These are phyloP conservation scores for Cryptosporidium muris DNA, from an alignment of 169 alveolate genomes.

Conservation along the genomic window DNA sequence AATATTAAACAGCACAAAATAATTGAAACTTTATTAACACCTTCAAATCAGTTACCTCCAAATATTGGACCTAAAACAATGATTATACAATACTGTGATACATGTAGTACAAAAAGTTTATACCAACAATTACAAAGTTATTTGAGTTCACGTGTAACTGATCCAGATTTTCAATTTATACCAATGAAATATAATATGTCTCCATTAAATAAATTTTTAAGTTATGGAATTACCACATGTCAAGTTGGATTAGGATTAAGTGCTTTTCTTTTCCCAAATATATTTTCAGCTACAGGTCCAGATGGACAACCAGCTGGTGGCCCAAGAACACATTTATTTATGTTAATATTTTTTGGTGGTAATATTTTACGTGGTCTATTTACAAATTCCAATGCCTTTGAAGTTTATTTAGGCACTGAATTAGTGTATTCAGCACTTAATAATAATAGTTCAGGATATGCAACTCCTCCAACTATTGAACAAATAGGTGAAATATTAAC, in stretches of 20 bases:
- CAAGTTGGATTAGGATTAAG: conserved; percentile 58
- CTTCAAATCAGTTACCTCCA: conserved; percentile 43
- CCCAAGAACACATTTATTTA: conserved; percentile 54
- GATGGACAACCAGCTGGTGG: conserved; percentile 52
- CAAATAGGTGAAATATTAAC: conserved; percentile 69
- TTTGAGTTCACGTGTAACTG: conserved; percentile 54
- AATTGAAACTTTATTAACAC: conserved; percentile 35
- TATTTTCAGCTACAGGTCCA: conserved; percentile 30
- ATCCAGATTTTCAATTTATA: conserved; percentile 55
- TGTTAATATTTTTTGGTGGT: conserved; percentile 59
- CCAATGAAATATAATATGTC: conserved; percentile 38
- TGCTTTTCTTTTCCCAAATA: conserved; percentile 50
- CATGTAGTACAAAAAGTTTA: conserved; percentile 57
- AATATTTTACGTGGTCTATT: conserved; percentile 42
- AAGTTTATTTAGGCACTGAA: conserved; percentile 51
- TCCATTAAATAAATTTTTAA: conserved; percentile 42
- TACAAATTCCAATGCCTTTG: conserved; percentile 62
- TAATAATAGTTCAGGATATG: conserved; percentile 50
- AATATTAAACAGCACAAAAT: conserved; percentile 22
- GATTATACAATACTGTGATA: conserved; percentile 66
- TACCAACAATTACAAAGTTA: conserved; percentile 68
- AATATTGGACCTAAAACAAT: conserved; percentile 61
- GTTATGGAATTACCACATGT: conserved; percentile 41
- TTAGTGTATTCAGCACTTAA: conserved; percentile 48
- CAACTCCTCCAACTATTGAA: conserved; percentile 61